Evolutionary conservation across 2,329 filamentous ascomycete genomes (phyloP).

Genomic region (Pleurostoma richardsiae): DNA sequence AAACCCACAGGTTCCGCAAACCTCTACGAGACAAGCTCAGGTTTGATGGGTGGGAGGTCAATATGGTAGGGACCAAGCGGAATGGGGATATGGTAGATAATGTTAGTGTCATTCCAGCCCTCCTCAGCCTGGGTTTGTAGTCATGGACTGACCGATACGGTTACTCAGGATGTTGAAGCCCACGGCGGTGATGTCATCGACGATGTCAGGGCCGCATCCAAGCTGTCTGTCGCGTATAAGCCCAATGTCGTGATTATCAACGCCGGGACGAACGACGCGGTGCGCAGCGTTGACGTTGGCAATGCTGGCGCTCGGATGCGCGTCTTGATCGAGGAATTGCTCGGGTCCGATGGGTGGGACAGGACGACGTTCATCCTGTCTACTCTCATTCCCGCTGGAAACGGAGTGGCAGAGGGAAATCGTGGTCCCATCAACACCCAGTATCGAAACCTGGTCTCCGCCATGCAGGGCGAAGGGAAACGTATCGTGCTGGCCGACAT

Average conservation of each 20-base stretch:
- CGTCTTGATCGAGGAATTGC: slow-evolving; percentile 17
- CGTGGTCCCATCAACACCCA: not conserved
- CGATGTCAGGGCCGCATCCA: slow-evolving; percentile 5
- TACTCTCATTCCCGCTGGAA: slow-evolving; percentile 19
- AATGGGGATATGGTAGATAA: slow-evolving; percentile 17
- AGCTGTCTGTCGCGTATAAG: slow-evolving; percentile 4
- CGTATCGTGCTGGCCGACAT: slow-evolving; percentile 2
- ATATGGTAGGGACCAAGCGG: slow-evolving; percentile 17
- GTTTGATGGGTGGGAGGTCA: slow-evolving; percentile 14
- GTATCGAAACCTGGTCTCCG: slow-evolving; percentile 1
- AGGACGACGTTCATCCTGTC: slow-evolving; percentile 23
- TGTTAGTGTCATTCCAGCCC: slow-evolving; percentile 8
- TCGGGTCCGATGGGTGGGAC: slow-evolving; percentile 10
- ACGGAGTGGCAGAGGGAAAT: not conserved
- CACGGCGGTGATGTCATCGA: slow-evolving; percentile 8
- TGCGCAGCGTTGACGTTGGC: slow-evolving; percentile 10
- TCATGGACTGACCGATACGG: not conserved
- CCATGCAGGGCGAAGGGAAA: not conserved
- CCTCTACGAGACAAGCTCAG: slow-evolving; percentile 13
- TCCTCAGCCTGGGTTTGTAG: not conserved
- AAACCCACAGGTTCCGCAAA: slow-evolving; percentile 13
- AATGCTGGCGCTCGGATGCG: slow-evolving; percentile 16
- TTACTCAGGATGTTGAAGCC: slow-evolving; percentile 1
- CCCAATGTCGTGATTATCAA: slow-evolving; percentile 19
- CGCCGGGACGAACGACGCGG: slow-evolving; percentile 25